Percentiles rank a stretch among this genome's conserved stretches.
Conservation (phyloP, 495 filamentous ascomycete species). For the Entonaema liquescens region DNA sequence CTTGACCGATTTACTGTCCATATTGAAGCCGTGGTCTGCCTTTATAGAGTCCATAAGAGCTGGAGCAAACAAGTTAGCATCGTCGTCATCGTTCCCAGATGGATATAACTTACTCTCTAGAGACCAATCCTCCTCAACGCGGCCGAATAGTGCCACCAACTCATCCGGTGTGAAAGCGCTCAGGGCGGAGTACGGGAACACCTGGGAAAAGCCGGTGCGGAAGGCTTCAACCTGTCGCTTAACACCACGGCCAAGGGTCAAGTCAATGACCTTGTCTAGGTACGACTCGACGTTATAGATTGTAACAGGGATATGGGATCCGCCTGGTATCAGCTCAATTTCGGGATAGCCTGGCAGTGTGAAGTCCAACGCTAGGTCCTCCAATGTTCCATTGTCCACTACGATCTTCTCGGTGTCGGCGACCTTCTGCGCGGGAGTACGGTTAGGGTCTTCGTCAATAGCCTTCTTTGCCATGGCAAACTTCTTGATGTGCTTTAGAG, state of each 20-base stretch:
- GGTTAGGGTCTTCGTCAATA: slow-evolving; percentile 72
- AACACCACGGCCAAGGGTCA: slow-evolving; percentile 88
- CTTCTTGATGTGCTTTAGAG: slow-evolving; percentile 86
- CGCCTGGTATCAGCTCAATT: slow-evolving; percentile 83
- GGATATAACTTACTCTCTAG: slow-evolving; percentile 79
- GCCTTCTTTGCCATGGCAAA: slow-evolving; percentile 84
- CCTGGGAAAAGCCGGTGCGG: slow-evolving; percentile 89
- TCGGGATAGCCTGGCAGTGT: slow-evolving; percentile 91
- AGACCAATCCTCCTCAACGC: slow-evolving; percentile 95
- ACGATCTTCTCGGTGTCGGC: slow-evolving; percentile 71
- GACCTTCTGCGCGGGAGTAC: slow-evolving; percentile 74
- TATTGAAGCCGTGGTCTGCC: slow-evolving; percentile 99
- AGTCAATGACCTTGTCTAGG: slow-evolving; percentile 87
- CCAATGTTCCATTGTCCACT: slow-evolving; percentile 77
- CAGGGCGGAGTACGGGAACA: slow-evolving; percentile 93
- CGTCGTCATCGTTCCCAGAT: not conserved
- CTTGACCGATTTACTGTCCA: slow-evolving; percentile 96
- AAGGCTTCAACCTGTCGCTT: slow-evolving; percentile 91
- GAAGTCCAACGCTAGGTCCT: slow-evolving; percentile 92
- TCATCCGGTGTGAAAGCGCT: slow-evolving; percentile 96
- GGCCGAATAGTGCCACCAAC: slow-evolving; percentile 95
- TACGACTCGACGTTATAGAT: slow-evolving; percentile 91
- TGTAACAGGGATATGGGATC: slow-evolving; percentile 75
- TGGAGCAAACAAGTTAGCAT: slow-evolving; percentile 51
- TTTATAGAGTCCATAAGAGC: slow-evolving; percentile 98